Percentiles rank a stretch among this genome's conserved stretches.
These are phyloP conservation scores for Thelonectria blattea DNA, from an alignment of 2,329 filamentous ascomycete genomes.

Conservation along the genomic window DNA sequence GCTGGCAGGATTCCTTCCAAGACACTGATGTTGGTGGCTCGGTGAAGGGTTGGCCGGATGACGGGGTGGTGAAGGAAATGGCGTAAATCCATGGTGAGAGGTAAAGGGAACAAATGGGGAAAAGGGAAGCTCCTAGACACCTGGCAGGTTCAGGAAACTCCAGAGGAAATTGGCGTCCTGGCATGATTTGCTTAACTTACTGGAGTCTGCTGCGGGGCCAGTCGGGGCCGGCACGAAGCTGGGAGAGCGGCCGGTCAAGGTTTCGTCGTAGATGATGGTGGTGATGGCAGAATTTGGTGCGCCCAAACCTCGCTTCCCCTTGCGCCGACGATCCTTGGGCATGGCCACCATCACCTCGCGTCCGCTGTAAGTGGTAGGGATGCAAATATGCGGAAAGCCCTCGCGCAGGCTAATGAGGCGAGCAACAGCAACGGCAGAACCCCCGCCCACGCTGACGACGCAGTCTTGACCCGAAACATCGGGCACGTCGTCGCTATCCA, in stretches of 20 bases:
- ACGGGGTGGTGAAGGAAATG: neutral
- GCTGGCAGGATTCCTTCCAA: slow-evolving; percentile 7
- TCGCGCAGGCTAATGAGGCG: slow-evolving; percentile 60
- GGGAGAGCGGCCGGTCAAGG: slow-evolving; percentile 40
- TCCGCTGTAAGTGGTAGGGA: slow-evolving; percentile 65
- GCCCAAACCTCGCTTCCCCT: neutral
- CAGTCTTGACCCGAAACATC: slow-evolving; percentile 54
- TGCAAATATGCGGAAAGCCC: slow-evolving; percentile 62
- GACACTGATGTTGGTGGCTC: neutral
- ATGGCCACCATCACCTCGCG: slow-evolving; percentile 63
- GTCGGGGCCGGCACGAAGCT: slow-evolving; percentile 40
- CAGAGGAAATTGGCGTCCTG: slow-evolving; percentile 40
- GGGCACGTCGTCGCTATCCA: slow-evolving; percentile 38
- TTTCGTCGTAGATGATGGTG: slow-evolving; percentile 48
- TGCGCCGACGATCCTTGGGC: slow-evolving; percentile 1
- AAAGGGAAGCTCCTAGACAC: slow-evolving; percentile 36
- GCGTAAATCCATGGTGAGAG: neutral
- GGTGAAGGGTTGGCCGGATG: neutral
- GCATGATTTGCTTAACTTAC: slow-evolving; percentile 15
- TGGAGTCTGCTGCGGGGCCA: slow-evolving; percentile 17
- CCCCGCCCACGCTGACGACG: slow-evolving; percentile 67
- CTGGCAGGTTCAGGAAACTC: slow-evolving; percentile 46
- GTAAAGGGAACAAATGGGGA: neutral
- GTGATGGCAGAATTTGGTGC: slow-evolving; percentile 37
- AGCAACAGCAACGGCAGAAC: slow-evolving; percentile 65